phyloP scores from a whole-genome alignment of 2,329 filamentous ascomycete species.

The Aspergillus hiratsukae region DNA sequence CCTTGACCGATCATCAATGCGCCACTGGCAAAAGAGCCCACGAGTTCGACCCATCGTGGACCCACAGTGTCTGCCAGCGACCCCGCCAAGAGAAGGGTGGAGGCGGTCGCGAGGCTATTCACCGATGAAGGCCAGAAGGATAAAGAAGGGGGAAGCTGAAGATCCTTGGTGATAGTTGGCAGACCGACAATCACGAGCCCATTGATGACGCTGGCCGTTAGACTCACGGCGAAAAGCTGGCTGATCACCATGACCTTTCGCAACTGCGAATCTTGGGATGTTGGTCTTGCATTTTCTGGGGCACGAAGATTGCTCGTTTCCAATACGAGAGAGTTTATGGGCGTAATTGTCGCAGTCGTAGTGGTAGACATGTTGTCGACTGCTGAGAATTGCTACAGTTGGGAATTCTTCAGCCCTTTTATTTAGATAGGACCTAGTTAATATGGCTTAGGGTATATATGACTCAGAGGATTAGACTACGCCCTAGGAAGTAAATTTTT shows the following conservation, averaged over 20 bases:
- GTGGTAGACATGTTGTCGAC: not conserved
- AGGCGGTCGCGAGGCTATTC: slow-evolving; percentile 31
- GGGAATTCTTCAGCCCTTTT: no score
- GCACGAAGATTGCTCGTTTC: not conserved
- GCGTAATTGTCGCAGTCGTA: not conserved
- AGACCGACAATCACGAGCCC: slow-evolving; percentile 42
- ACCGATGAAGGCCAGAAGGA: slow-evolving; percentile 27
- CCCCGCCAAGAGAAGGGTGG: slow-evolving; percentile 44
- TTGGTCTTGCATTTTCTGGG: not conserved
- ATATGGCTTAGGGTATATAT: not conserved
- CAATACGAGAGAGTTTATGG: not conserved
- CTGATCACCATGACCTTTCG: slow-evolving; percentile 10
- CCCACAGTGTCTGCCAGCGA: slow-evolving; percentile 51
- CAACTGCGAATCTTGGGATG: not conserved
- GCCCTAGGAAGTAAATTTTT: not conserved
- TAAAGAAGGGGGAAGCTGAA: slow-evolving; percentile 22
- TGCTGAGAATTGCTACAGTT: not conserved
- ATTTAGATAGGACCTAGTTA: no score
- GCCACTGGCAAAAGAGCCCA: slow-evolving; percentile 43
- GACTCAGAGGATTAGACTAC: not conserved
- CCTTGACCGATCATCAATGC: slow-evolving; percentile 45
- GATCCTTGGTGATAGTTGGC: slow-evolving; percentile 38
- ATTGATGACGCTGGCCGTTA: slow-evolving; percentile 27
- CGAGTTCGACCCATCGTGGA: slow-evolving; percentile 43
- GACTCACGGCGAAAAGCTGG: slow-evolving; percentile 18